Conservation (phyloP, 2,329 filamentous ascomycete genomes). For the Aspergillus luchuensis region DNA sequence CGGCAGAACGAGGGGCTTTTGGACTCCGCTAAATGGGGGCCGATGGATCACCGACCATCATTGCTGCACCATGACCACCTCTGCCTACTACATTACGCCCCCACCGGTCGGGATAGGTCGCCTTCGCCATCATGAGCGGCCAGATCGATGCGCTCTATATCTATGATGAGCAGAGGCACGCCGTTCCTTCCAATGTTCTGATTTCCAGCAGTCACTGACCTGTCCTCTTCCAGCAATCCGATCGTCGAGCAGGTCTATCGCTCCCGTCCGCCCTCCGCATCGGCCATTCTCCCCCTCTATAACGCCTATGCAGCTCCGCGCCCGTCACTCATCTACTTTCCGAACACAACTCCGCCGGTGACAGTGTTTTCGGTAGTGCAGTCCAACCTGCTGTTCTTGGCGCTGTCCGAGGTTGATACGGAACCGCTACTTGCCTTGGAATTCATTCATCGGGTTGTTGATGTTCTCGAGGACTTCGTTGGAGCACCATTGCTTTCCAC, state of each 20-base stretch:
- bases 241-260: slow-evolving; percentile 89
- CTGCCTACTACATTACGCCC: slow-evolving; percentile 10
- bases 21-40: not conserved
- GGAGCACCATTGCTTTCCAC: slow-evolving; percentile 80
- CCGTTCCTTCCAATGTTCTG: slow-evolving; percentile 4
- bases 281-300: slow-evolving; percentile 80
- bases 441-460: slow-evolving; percentile 89
- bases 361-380: slow-evolving; percentile 87
- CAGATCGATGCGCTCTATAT: slow-evolving; percentile 95
- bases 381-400: slow-evolving; percentile 81
- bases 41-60: slow-evolving; percentile 9
- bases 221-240: slow-evolving; percentile 63
- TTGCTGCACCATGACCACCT: slow-evolving; percentile 1
- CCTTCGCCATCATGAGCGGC: slow-evolving; percentile 67
- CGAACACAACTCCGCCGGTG: slow-evolving; percentile 79
- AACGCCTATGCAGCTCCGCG: slow-evolving; percentile 78
- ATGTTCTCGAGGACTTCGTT: slow-evolving; percentile 91
- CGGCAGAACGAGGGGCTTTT: slow-evolving; percentile 35
- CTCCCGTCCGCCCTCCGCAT: slow-evolving; percentile 74
- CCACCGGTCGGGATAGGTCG: slow-evolving; percentile 25
- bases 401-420: slow-evolving; percentile 80
- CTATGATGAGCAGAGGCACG: slow-evolving; percentile 91
- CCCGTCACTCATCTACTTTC: slow-evolving; percentile 82
- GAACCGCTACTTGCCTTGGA: slow-evolving; percentile 89
- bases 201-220: slow-evolving; percentile 18